Conservation (phyloP, 78 protist genomes). For the Fonticula alba region DNA sequence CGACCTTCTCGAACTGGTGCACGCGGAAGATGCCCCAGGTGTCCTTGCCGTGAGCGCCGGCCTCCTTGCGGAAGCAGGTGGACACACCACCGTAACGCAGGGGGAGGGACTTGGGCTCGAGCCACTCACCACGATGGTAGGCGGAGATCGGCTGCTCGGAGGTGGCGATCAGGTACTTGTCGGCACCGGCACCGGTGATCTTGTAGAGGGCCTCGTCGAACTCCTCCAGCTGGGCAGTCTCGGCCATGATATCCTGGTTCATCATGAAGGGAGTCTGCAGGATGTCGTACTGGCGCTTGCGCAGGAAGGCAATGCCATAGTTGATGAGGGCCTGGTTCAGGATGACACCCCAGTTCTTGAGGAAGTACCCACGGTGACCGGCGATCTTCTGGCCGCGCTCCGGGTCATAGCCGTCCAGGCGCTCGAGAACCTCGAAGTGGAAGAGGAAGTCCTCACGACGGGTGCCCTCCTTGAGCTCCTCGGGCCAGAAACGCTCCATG, state of each 20-base stretch:
- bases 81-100: slow-evolving; percentile 83
- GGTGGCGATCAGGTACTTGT: slow-evolving; percentile 96
- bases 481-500: slow-evolving; percentile 38
- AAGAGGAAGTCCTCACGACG: slow-evolving; percentile 6
- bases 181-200: slow-evolving; percentile 69
- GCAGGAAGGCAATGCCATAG: slow-evolving; percentile 53
- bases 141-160: slow-evolving; percentile 97
- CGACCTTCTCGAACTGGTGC: slow-evolving; percentile 96
- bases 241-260: slow-evolving; percentile 68
- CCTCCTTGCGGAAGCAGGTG: slow-evolving; percentile 98
- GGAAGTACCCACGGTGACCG: slow-evolving; percentile 18
- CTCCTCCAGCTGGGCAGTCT: slow-evolving; percentile 89
- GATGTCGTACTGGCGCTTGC: slow-evolving; percentile 39
- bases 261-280: slow-evolving; percentile 89
- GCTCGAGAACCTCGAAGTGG: background rate
- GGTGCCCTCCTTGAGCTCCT: slow-evolving; percentile 5
- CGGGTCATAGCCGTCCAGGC: background rate
- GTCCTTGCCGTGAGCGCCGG: slow-evolving; percentile 90
- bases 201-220: slow-evolving; percentile 98
- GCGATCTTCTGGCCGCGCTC: background rate
- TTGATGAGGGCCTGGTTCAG: slow-evolving; percentile 75
- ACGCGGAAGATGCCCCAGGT: slow-evolving; percentile 96
- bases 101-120: slow-evolving; percentile 36
- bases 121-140: slow-evolving; percentile 60
- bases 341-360: slow-evolving; percentile 68